Percentiles rank a stretch among this genome's conserved stretches.
phyloP scores from a whole-genome alignment of 768 basidiomycete species.

The Phaeotremella skinneri region DNA sequence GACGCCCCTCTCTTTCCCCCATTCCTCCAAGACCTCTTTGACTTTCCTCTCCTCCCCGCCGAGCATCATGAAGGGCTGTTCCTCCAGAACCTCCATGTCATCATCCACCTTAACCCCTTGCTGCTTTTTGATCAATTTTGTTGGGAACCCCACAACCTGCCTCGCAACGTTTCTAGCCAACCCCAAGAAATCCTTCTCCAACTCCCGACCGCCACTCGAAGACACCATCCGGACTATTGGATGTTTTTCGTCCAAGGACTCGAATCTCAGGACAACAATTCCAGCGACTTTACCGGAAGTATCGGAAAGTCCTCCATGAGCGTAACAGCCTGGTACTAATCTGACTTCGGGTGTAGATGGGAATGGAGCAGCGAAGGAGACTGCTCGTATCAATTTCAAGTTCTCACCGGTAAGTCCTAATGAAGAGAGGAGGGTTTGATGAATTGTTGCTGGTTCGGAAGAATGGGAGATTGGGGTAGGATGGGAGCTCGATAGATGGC shows the following conservation, averaged over 20 bases:
- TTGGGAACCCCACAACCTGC: constrained; percentile 81
- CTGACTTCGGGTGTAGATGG: constrained; percentile 40
- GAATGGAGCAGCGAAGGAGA: constrained; percentile 50
- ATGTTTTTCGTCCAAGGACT: constrained; percentile 53
- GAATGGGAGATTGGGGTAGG: constrained; percentile 61
- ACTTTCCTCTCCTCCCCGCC: constrained; percentile 40
- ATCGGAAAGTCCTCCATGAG: constrained; percentile 46
- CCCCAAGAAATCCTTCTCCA: constrained; percentile 60
- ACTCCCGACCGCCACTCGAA: constrained; percentile 37
- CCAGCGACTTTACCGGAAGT: constrained; percentile 54
- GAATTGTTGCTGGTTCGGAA: constrained; percentile 63
- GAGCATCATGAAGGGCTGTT: constrained; percentile 48
- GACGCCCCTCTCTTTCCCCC: constrained; percentile 44
- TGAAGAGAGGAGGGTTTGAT: constrained; percentile 60
- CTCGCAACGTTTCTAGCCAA: constrained; percentile 75
- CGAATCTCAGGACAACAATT: constrained; percentile 55
- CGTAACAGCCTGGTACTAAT: constrained; percentile 47
- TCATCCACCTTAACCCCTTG: constrained; percentile 17
- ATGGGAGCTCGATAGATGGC: constrained; percentile 53
- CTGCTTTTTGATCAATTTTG: constrained; percentile 55
- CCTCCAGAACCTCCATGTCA: constrained; percentile 40
- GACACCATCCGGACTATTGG: constrained; percentile 41
- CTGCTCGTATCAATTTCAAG: constrained; percentile 50
- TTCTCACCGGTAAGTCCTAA: constrained; percentile 51
- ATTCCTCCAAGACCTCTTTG: constrained; percentile 37